Conservation (phyloP, 2,329 filamentous ascomycete species). For the Mariannaea elegans region DNA sequence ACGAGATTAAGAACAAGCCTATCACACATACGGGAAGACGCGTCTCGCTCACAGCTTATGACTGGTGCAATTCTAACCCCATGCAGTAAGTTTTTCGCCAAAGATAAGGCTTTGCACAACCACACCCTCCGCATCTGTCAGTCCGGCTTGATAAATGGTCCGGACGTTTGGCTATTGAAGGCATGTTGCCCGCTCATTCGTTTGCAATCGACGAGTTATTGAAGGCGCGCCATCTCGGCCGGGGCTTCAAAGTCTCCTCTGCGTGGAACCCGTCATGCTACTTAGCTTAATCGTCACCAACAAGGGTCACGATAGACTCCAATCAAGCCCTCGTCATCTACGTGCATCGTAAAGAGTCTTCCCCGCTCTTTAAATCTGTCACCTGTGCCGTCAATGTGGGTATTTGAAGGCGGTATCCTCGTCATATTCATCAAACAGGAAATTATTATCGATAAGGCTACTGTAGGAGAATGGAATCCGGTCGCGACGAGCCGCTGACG, state of each 20-base stretch:
- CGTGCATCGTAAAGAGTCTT: too few species aligned
- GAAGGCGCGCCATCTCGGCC: not conserved
- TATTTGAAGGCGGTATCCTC: not conserved
- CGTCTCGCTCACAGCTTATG: not conserved
- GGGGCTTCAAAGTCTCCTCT: not conserved
- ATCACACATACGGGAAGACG: slow-evolving; percentile 1
- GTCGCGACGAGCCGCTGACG: not conserved
- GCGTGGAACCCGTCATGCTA: not conserved
- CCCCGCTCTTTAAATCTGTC: too few species aligned
- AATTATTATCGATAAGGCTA: not conserved
- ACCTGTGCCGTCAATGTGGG: too few species aligned
- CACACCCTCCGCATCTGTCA: not conserved
- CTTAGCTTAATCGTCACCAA: not conserved
- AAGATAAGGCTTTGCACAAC: slow-evolving; percentile 4
- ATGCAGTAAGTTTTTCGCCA: slow-evolving; percentile 13
- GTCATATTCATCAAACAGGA: not conserved
- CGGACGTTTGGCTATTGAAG: not conserved
- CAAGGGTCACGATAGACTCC: too few species aligned
- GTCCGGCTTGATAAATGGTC: not conserved
- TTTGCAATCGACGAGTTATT: not conserved
- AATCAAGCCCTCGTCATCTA: too few species aligned
- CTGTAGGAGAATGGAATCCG: not conserved
- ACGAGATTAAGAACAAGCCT: not conserved
- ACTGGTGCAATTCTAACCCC: not conserved
- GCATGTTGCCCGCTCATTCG: not conserved